Conservation (phyloP, 805 yeast genomes). For the Ogataea kodamae region DNA sequence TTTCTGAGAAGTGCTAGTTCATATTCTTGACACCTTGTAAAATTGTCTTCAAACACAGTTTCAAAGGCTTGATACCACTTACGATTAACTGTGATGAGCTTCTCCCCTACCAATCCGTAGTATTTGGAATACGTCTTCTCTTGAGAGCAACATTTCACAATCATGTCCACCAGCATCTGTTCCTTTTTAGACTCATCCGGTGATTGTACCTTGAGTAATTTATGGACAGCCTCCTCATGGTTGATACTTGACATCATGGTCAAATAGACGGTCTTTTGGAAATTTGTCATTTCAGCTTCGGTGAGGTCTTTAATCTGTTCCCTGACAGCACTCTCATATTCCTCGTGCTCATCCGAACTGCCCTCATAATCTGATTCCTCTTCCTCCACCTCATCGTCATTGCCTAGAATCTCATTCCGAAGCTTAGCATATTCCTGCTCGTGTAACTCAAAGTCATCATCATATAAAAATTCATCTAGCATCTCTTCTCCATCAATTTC, state of each 20-base stretch:
- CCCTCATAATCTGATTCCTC: conserved; percentile 25
- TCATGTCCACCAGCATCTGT: conserved; percentile 60
- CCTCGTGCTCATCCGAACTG: conserved; percentile 20
- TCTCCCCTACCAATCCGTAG: conserved; percentile 74
- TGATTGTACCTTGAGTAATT: conserved; percentile 52
- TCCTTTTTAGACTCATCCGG: conserved; percentile 42
- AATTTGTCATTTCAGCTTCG: conserved; percentile 55
- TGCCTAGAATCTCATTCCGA: conserved; percentile 45
- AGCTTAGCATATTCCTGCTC: conserved; percentile 47
- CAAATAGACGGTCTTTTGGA: conserved; percentile 74
- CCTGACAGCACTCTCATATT: conserved; percentile 19
- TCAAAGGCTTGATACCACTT: conserved; percentile 59
- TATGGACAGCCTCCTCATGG: conserved; percentile 90
- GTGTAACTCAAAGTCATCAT: conserved; percentile 45
- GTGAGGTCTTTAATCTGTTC: conserved; percentile 61
- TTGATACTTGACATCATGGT: conserved; percentile 88
- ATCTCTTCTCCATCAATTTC: conserved; percentile 42
- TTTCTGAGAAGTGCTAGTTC: conserved; percentile 75
- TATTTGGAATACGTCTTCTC: conserved; percentile 84
- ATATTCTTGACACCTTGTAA: conserved; percentile 56
- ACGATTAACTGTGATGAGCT: conserved; percentile 47
- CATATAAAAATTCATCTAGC: conserved; percentile 48
- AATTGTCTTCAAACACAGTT: conserved; percentile 51
- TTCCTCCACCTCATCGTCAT: conserved; percentile 19
- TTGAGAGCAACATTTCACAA: conserved; percentile 78